Evolutionary conservation across 176 grass and related monocot species (phyloP), one percentile per base, ranked within the genome.

Genomic region (Phoenix dactylifera): DNA sequence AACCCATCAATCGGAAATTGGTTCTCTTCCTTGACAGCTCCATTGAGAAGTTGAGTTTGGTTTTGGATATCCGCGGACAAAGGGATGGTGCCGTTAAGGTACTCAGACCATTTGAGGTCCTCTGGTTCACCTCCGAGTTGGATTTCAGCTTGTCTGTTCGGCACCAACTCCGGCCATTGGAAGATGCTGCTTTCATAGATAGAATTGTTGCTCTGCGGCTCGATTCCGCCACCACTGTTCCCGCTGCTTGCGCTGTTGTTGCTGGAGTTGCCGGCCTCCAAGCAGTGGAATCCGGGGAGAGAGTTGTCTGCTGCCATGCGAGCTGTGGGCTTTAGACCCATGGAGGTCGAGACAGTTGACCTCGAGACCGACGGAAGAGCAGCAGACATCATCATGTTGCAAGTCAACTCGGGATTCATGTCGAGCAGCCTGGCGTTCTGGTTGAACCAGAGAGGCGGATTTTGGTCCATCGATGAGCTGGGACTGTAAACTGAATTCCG

Each of bases 61-160:
- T 22, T 50, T 1, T 50, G 56, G 39, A 60, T 20, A 23, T 22
- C 17, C 0, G 57, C 24, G 22, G 57, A 15, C 23, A 52, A 9
- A 9, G 59, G 60, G 51, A 55, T 73, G 50, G 50, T 48, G 18
- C 70, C 70, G 4, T 73, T 73, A 7, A 73, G 59, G 70, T 73
- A 73, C 59, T 73, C 70, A 3, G 59, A 63, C 70, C 70, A 73
- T 18, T 73, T 73, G 70, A 63, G 70, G 51, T 73, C 70, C 59
- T 73, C 70, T 14, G 59, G 70, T 20, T 55, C 70, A 10, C 59
- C 58, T 39, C 54, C 70, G 1, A 73, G 18, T 22, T 73, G 59
- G 59, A 73, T 44, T 63, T 54, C 22, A 48, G 50, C 49, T 63
- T 28, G 59, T 26, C 63, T 55, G 70, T 73, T 73, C 0, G 70